Evolutionary conservation across 2,329 filamentous ascomycete species (phyloP).

Genomic region (Byssothecium circinans): DNA sequence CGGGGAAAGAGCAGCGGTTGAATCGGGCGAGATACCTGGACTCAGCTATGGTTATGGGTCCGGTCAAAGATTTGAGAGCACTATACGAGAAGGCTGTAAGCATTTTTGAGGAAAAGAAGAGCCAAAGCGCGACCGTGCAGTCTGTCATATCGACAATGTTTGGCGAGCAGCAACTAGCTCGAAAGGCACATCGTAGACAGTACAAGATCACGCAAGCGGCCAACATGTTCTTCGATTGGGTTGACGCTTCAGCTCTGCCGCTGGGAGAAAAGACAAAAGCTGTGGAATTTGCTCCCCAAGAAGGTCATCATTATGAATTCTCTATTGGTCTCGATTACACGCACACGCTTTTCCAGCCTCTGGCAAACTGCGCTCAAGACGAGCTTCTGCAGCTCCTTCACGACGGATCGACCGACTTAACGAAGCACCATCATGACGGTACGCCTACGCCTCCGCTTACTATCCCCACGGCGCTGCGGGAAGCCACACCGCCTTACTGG

Average conservation of each 20-base stretch:
- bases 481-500: constrained; percentile 36
- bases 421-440: constrained; percentile 33
- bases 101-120: constrained; percentile 39
- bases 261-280: constrained; percentile 10
- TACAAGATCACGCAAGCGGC: constrained; percentile 8
- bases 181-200: constrained; percentile 44
- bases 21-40: constrained; percentile 49
- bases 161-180: constrained; percentile 56
- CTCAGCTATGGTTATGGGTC: constrained; percentile 54
- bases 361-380: constrained; percentile 27
- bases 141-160: constrained; percentile 55
- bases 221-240: constrained; percentile 40
- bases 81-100: constrained; percentile 50
- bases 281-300: constrained; percentile 28
- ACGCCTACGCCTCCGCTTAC: constrained; percentile 37
- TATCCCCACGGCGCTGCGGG: constrained; percentile 42
- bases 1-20: constrained; percentile 34
- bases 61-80: constrained; percentile 51
- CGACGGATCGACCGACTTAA: constrained; percentile 42
- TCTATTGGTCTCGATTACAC: constrained; percentile 57
- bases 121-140: constrained; percentile 43
- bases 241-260: constrained; percentile 40
- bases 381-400: constrained; percentile 33
- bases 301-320: constrained; percentile 51
- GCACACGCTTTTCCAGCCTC: constrained; percentile 50